Evolutionary conservation across 2,329 filamentous ascomycete species (phyloP).

Genomic region (Calonectria montana): DNA sequence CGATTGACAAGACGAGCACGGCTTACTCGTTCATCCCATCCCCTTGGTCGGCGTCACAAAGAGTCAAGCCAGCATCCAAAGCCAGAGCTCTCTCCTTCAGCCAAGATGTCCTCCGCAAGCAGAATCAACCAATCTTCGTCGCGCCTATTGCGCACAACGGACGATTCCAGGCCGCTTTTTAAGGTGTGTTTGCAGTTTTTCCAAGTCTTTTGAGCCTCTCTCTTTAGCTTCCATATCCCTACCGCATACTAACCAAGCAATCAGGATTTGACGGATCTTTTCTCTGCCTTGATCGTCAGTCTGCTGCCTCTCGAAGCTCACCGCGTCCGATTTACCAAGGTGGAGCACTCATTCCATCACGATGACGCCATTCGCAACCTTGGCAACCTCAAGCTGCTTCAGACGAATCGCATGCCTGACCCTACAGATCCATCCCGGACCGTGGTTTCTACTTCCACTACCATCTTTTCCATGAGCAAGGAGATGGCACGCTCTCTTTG

Average conservation of each 20-base stretch:
- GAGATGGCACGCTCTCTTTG: slow-evolving; percentile 97
- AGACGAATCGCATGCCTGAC: slow-evolving; percentile 98
- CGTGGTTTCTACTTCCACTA: slow-evolving; percentile 96
- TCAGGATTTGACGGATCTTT: slow-evolving; percentile 97
- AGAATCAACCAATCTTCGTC: slow-evolving; percentile 82
- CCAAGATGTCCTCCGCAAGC: background rate
- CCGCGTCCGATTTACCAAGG: slow-evolving; percentile 87
- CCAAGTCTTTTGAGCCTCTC: background rate
- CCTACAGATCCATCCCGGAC: slow-evolving; percentile 95
- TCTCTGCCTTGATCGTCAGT: slow-evolving; percentile 94
- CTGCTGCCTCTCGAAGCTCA: slow-evolving; percentile 85
- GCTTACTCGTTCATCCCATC: background rate
- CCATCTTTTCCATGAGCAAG: slow-evolving; percentile 98
- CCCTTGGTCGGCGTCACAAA: background rate
- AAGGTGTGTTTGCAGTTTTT: slow-evolving; percentile 71
- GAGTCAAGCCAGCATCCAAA: background rate
- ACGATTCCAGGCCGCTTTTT: slow-evolving; percentile 94
- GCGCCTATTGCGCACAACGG: slow-evolving; percentile 94
- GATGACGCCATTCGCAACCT: slow-evolving; percentile 99
- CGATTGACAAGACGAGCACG: background rate
- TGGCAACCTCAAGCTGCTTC: slow-evolving; percentile 95
- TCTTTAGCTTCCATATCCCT: background rate
- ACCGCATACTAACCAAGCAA: background rate
- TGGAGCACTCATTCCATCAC: slow-evolving; percentile 93
- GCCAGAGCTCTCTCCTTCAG: background rate